These are phyloP conservation scores for Pestalotiopsis sp. DNA, from an alignment of 2,329 filamentous ascomycete species.

Conservation along the genomic window DNA sequence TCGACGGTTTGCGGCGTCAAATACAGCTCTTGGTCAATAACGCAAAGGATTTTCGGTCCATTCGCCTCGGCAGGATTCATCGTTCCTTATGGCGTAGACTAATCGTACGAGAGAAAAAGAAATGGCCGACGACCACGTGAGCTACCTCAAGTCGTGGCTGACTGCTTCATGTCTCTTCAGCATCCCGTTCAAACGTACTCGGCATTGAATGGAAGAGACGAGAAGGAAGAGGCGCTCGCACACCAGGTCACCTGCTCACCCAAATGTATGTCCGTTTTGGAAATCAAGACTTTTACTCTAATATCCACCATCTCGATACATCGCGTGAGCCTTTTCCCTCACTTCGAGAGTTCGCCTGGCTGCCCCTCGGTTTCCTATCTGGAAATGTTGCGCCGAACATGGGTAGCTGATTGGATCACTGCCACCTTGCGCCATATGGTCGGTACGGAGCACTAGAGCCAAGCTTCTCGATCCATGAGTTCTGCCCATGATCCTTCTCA, in stretches of 20 bases:
- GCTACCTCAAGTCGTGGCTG: neutral
- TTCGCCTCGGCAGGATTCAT: neutral
- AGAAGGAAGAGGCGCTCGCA: neutral
- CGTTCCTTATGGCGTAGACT: neutral
- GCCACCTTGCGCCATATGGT: constrained; percentile 1
- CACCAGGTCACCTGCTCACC: neutral
- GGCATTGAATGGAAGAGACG: neutral
- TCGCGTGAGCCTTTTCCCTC: neutral
- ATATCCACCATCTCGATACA: neutral
- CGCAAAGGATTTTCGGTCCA: neutral
- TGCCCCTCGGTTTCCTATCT: constrained; percentile 7
- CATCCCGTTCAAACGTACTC: neutral
- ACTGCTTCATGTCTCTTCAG: neutral
- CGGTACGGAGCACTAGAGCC: neutral
- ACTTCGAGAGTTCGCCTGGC: neutral
- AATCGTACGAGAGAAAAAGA: neutral
- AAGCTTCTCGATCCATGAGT: neutral
- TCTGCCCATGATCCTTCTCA: constrained; percentile 1
- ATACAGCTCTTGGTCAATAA: neutral
- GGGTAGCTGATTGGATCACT: neutral
- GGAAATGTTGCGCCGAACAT: constrained; percentile 4
- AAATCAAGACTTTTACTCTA: neutral
- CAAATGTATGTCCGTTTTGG: neutral
- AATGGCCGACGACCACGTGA: neutral
- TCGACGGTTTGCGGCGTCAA: neutral